Evolutionary conservation across 805 yeast genomes (phyloP).

Genomic region (Zygoascus tannicola): DNA sequence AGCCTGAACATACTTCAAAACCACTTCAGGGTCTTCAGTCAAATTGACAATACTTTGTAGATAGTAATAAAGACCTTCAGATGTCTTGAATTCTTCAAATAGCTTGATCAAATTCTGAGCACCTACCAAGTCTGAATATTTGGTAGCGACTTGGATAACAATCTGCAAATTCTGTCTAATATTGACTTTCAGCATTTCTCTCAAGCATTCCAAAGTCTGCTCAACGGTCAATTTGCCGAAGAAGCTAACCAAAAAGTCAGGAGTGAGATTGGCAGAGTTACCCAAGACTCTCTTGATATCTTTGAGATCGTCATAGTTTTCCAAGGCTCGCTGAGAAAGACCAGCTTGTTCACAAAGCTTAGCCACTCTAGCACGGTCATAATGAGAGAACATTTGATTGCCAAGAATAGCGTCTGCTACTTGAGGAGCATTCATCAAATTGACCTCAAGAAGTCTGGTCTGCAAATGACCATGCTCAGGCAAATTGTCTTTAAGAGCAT

Average conservation of each 20-base stretch:
- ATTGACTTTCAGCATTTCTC: constrained; percentile 72
- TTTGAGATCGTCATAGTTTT: constrained; percentile 86
- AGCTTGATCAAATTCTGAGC: constrained; percentile 74
- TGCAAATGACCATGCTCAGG: constrained; percentile 95
- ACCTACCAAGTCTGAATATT: constrained; percentile 89
- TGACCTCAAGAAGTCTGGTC: constrained; percentile 87
- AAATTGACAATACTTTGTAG: constrained; percentile 87
- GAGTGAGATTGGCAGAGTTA: constrained; percentile 69
- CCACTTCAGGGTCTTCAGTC: constrained; percentile 91
- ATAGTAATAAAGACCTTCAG: constrained; percentile 91
- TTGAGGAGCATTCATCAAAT: constrained; percentile 93
- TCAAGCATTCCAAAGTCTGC: constrained; percentile 79
- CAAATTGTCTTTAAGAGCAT: constrained; percentile 85
- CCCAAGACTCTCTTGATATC: constrained; percentile 94
- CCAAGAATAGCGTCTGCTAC: constrained; percentile 98
- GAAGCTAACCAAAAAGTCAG: constrained; percentile 87
- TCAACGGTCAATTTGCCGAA: constrained; percentile 93
- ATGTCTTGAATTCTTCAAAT: constrained; percentile 87
- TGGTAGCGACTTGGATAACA: constrained; percentile 93
- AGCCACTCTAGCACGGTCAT: constrained; percentile 89
- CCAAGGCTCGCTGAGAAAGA: constrained; percentile 87
- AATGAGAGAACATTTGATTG: constrained; percentile 89
- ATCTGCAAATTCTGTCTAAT: constrained; percentile 83
- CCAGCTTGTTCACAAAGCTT: constrained; percentile 94
- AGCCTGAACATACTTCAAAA: constrained; percentile 89